phyloP scores from a whole-genome alignment of 2,329 filamentous ascomycete species.

The Sporothrix mexicana region DNA sequence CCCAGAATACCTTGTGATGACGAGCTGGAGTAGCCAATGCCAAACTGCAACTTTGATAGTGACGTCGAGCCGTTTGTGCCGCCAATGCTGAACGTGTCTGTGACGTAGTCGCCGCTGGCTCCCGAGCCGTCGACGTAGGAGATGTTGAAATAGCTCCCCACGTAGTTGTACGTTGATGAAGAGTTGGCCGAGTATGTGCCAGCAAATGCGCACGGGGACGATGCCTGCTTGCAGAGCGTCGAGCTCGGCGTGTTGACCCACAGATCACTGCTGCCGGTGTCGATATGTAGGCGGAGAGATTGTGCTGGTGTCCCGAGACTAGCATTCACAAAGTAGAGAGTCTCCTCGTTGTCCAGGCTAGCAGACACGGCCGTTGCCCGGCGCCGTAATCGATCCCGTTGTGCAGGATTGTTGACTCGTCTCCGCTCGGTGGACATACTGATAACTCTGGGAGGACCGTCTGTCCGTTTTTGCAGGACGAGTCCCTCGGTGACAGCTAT shows the following conservation, averaged over 20 bases:
- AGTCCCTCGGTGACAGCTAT: slow-evolving; percentile 40
- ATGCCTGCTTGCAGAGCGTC: slow-evolving; percentile 57
- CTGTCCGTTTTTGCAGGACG: slow-evolving; percentile 43
- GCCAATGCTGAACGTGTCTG: slow-evolving; percentile 71
- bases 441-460: slow-evolving; percentile 53
- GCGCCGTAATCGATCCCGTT: slow-evolving; percentile 52
- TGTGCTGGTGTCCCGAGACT: slow-evolving; percentile 68
- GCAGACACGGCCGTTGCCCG: slow-evolving; percentile 54
- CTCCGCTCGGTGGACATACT: slow-evolving; percentile 52
- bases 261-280: slow-evolving; percentile 72
- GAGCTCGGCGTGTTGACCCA: slow-evolving; percentile 73
- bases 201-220: slow-evolving; percentile 61
- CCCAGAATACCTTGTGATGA: slow-evolving; percentile 78
- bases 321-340: slow-evolving; percentile 68
- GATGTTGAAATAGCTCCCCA: slow-evolving; percentile 83
- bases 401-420: slow-evolving; percentile 49
- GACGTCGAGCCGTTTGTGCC: slow-evolving; percentile 43
- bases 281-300: slow-evolving; percentile 63
- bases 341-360: slow-evolving; percentile 64
- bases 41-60: slow-evolving; percentile 66
- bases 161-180: slow-evolving; percentile 76
- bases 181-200: slow-evolving; percentile 72
- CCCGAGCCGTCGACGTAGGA: slow-evolving; percentile 83
- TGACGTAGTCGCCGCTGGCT: slow-evolving; percentile 78
- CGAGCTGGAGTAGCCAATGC: slow-evolving; percentile 69